Percentiles rank a stretch among this genome's conserved stretches.
phyloP scores from a whole-genome alignment of 164 flowering plant genomes.

The Aristolochia fimbriata region DNA sequence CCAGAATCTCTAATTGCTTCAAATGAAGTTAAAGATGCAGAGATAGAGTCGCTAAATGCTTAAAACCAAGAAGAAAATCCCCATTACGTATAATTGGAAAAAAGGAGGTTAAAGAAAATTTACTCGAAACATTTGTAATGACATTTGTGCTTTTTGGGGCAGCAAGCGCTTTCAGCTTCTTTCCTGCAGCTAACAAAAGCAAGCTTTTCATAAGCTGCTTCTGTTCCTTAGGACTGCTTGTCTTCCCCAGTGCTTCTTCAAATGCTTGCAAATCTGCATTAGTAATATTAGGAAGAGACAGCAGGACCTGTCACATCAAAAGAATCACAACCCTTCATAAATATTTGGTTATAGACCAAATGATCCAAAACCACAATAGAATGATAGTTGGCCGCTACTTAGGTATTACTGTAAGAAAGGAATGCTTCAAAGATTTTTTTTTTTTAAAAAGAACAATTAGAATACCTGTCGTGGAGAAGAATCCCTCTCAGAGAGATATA shows the following conservation, averaged over 20 bases:
- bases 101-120: constrained; percentile 6
- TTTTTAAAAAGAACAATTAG: background rate
- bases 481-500: constrained; percentile 63
- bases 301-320: constrained; percentile 49
- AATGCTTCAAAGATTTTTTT: too few species aligned
- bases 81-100: background rate
- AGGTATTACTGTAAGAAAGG: too few species aligned
- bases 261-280: constrained; percentile 60
- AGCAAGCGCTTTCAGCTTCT: constrained; percentile 78
- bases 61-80: background rate
- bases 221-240: constrained; percentile 84
- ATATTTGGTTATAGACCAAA: background rate
- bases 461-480: constrained; percentile 82
- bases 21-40: background rate
- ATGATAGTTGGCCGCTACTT: too few species aligned
- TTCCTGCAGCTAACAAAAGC: constrained; percentile 73
- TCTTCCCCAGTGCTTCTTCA: constrained; percentile 82
- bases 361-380: background rate
- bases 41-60: background rate
- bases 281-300: constrained; percentile 74
- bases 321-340: background rate
- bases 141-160: constrained; percentile 74
- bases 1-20: background rate
- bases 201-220: constrained; percentile 86
- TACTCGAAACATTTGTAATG: constrained; percentile 84